Conservation (phyloP, 345 rosid species). For the Hibiscus tridactylites region DNA sequence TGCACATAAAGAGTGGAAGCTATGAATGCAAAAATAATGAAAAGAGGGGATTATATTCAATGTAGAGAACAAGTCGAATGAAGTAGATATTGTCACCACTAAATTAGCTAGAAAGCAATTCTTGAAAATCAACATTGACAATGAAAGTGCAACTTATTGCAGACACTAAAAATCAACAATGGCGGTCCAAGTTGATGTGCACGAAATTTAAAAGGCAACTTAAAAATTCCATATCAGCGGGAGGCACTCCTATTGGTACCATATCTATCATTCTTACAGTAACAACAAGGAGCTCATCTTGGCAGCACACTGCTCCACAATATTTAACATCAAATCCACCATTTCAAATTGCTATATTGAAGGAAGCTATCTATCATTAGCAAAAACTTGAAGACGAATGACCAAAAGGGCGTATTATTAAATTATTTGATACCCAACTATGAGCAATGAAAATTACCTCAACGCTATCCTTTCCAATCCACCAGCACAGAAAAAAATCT, state of each 20-base stretch:
- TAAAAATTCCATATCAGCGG: neutral
- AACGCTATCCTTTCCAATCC: conserved; percentile 86
- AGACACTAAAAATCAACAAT: neutral
- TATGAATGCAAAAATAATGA: neutral
- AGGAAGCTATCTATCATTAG: neutral
- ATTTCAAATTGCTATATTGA: neutral
- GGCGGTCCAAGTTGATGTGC: neutral
- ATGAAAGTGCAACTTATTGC: neutral
- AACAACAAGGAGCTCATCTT: neutral
- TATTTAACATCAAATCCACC: too few species aligned
- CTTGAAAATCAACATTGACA: neutral
- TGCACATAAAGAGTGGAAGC: neutral
- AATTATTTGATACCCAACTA: neutral
- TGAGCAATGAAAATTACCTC: conserved; percentile 50
- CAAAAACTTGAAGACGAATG: neutral
- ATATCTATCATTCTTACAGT: neutral
- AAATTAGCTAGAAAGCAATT: neutral
- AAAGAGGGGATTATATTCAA: neutral
- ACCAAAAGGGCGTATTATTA: neutral
- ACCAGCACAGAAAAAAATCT: conserved; percentile 80
- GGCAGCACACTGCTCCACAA: neutral
- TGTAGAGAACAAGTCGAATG: neutral
- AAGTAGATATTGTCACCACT: neutral
- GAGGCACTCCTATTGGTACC: neutral
- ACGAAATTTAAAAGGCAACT: neutral